Conservation (phyloP, 2,329 filamentous ascomycete genomes). For the Xylariaceae sp. region DNA sequence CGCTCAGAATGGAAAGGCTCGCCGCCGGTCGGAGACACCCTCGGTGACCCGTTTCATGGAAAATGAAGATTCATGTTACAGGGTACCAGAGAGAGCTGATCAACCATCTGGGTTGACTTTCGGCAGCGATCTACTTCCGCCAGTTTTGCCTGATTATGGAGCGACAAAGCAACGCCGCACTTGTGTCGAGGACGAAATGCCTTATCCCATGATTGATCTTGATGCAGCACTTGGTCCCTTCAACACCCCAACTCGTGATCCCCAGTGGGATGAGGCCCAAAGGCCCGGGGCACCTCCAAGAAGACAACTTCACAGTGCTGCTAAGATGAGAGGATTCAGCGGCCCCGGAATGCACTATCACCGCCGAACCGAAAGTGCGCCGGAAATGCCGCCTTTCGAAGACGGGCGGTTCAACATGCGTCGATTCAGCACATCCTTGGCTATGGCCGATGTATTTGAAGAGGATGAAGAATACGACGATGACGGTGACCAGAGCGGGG, state of each 20-base stretch:
- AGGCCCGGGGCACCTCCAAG: slow-evolving; percentile 52
- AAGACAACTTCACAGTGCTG: slow-evolving; percentile 71
- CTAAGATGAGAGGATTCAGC: slow-evolving; percentile 61
- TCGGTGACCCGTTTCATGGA: slow-evolving; percentile 35
- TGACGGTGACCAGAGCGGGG: slow-evolving; percentile 40
- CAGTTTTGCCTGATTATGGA: slow-evolving; percentile 33
- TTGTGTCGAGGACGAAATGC: slow-evolving; percentile 53
- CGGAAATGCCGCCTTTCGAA: slow-evolving; percentile 73
- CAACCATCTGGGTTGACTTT: slow-evolving; percentile 36
- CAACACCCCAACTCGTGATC: slow-evolving; percentile 66
- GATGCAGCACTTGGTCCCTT: slow-evolving; percentile 91
- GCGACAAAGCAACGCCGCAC: slow-evolving; percentile 34
- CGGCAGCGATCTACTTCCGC: slow-evolving; percentile 35
- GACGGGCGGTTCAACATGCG: slow-evolving; percentile 51
- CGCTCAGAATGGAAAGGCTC: slow-evolving; percentile 39
- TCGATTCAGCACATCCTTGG: slow-evolving; percentile 60
- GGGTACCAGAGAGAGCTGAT: slow-evolving; percentile 25
- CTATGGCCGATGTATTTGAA: slow-evolving; percentile 83
- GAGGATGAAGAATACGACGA: slow-evolving; percentile 67
- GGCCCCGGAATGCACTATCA: slow-evolving; percentile 71
- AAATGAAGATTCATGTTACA: slow-evolving; percentile 28
- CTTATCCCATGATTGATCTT: slow-evolving; percentile 82
- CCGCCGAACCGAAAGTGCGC: slow-evolving; percentile 72
- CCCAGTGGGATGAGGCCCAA: slow-evolving; percentile 64
- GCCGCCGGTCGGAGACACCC: slow-evolving; percentile 43